Conservation (phyloP, 441 rosid species). For the Adansonia gregorii region DNA sequence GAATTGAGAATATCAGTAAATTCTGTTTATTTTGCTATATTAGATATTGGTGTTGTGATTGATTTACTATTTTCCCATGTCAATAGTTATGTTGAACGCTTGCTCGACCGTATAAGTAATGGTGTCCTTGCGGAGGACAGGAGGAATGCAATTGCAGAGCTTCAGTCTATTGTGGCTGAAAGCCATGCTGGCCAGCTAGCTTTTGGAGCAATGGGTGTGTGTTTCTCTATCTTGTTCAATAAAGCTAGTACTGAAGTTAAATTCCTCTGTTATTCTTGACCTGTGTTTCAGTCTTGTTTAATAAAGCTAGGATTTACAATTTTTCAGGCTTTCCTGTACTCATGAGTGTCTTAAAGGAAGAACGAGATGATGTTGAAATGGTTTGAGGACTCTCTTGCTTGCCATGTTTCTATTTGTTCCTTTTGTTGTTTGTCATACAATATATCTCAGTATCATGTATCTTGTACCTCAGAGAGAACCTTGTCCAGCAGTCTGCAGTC, state of each 20-base stretch:
- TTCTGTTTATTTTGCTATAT: not conserved
- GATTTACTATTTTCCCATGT: conserved; percentile 21
- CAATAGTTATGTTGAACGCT: conserved; percentile 74
- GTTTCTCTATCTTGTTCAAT: conserved; percentile 16
- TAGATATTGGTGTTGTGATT: conserved; percentile 1
- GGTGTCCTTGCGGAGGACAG: conserved; percentile 88
- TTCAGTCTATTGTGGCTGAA: conserved; percentile 89
- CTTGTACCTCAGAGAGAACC: not conserved
- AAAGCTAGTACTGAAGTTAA: conserved; percentile 6
- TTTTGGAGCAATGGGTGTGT: conserved; percentile 85
- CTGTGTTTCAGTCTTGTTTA: conserved; percentile 3
- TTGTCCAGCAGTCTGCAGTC: not conserved
- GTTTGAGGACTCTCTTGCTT: conserved; percentile 41
- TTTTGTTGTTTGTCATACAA: conserved; percentile 16
- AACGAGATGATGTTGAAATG: conserved; percentile 92
- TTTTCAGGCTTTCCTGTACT: conserved; percentile 92
- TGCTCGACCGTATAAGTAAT: conserved; percentile 87
- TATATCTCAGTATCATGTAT: not conserved
- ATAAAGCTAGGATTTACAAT: conserved; percentile 17
- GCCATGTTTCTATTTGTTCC: not conserved
- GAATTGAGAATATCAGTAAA: conserved; percentile 7
- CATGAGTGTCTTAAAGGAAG: conserved; percentile 80
- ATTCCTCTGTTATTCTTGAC: conserved; percentile 1
- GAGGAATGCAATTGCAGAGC: conserved; percentile 79
- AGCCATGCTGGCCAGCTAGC: conserved; percentile 84